Evolutionary conservation across 768 basidiomycete species (phyloP), one percentile per base, ranked within the genome.

Genomic region (Tulasnella sp.): DNA sequence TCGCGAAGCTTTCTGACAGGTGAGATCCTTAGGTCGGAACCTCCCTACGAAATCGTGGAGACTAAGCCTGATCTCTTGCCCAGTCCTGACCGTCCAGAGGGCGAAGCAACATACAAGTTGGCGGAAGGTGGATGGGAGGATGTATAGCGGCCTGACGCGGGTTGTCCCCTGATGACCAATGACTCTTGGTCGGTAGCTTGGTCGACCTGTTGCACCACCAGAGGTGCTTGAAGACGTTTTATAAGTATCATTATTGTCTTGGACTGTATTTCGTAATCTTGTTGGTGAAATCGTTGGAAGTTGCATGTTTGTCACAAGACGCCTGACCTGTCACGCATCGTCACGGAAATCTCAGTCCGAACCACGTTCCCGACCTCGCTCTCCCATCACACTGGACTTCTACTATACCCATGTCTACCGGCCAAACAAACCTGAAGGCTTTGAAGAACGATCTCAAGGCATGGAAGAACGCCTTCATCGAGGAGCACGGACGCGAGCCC

Each of bases 51-150:
- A 40, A 18, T 34, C 12, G 14, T 21, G n/a, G 21, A 76, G 18
- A 38, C 58, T 58, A 38, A 36, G 34, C 19, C 5, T 38, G 39
- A 39, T 34, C 36, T 18, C 14, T 6, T 72, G 18, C 34, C 38
- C 52, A 79, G 94, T 82, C 94, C 94, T 6, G 94, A 96, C 83
- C 89, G 92, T 72, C 94, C 94, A 24, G 94, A 96, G 85, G 94
- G 93, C 84, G 94, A 96, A 85, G 94, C 95, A 10, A 94, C 94
- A 4, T 96, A 96, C 85, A 96, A 95, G 84, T 87, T 96, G 39
- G 94, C 95, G 83, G 94, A 95, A 87, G 94, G 94, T 52, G 94
- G 94, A 40, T 96, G 94, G 94, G 88, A 91, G 27, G 94, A 96
- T 83, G 91, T 95, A 80, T 96, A 84, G 90, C 40, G 62, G 31